A percentile compares a stretch with the other conserved stretches of the same genome.
Conservation (phyloP, 2,329 filamentous ascomycete species). For the Mycocentrospora acerina region DNA sequence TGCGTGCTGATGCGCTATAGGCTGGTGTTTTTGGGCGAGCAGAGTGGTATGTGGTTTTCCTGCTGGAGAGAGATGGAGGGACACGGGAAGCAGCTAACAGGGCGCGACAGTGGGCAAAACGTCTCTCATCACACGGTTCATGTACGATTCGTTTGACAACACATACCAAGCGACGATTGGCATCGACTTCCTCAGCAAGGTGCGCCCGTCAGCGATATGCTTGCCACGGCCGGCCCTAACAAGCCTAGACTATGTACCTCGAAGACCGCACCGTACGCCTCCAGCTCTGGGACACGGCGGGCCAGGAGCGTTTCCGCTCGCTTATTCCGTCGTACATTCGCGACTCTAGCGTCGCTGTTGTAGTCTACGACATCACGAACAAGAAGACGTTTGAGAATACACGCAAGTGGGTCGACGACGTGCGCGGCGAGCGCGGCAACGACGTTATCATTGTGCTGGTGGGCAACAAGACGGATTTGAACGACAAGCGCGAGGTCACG, state of each 20-base stretch:
- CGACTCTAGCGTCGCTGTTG: constrained; percentile 95
- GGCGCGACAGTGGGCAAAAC: constrained; percentile 93
- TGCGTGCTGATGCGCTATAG: constrained; percentile 51
- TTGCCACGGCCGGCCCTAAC: constrained; percentile 8
- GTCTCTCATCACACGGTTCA: constrained; percentile 97
- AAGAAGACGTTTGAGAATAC: constrained; percentile 98
- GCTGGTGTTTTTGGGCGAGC: constrained; percentile 95
- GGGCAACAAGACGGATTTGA: constrained; percentile 98
- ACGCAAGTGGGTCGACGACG: constrained; percentile 98
- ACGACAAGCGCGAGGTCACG: constrained; percentile 97
- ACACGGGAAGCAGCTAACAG: no score
- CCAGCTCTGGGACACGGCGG: constrained; percentile 97
- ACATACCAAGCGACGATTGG: constrained; percentile 99
- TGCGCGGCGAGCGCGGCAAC: constrained; percentile 92
- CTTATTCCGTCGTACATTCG: constrained; percentile 98
- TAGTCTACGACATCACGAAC: constrained; percentile 98
- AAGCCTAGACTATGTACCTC: constrained; percentile 88
- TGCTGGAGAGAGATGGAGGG: no score
- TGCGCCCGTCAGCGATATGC: constrained; percentile 39
- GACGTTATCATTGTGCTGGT: constrained; percentile 99
- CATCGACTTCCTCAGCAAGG: constrained; percentile 99
- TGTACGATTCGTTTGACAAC: constrained; percentile 99
- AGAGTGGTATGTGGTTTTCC: constrained; percentile 74
- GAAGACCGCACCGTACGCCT: constrained; percentile 97
- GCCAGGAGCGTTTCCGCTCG: constrained; percentile 95